Percentiles rank a stretch among this genome's conserved stretches.
These are phyloP conservation scores for Penstemon eatonii DNA, from an alignment of 257 asterid genomes.

Conservation along the genomic window DNA sequence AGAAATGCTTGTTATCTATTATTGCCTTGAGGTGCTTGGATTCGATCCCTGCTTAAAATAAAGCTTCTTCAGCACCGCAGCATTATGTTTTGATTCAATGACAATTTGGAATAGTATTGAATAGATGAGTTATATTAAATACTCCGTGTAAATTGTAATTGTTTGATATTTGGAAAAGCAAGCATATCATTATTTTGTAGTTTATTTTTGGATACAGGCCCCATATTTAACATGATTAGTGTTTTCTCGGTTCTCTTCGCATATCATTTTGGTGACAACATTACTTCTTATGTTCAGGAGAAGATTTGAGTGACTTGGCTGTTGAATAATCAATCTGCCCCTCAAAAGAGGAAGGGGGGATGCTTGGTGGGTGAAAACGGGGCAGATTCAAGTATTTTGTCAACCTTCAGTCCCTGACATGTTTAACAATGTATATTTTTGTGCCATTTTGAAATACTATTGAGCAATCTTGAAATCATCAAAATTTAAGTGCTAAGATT, in stretches of 20 bases:
- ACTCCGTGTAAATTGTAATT: neutral
- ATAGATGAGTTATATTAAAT: too few species aligned
- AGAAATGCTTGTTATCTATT: too few species aligned
- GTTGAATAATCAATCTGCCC: slow-evolving; percentile 39
- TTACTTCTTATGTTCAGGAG: slow-evolving; percentile 58
- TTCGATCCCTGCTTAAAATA: slow-evolving; percentile 58
- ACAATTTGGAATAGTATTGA: too few species aligned
- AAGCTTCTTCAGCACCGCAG: slow-evolving; percentile 58
- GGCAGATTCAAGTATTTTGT: slow-evolving; percentile 42
- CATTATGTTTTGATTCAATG: too few species aligned
- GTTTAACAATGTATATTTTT: slow-evolving; percentile 16
- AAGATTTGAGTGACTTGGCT: slow-evolving; percentile 95
- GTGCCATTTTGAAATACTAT: slow-evolving; percentile 13
- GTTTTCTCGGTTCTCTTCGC: slow-evolving; percentile 17
- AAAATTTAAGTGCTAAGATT: neutral
- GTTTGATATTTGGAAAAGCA: neutral
- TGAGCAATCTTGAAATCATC: slow-evolving; percentile 4
- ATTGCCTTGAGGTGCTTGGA: too few species aligned
- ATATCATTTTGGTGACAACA: slow-evolving; percentile 28
- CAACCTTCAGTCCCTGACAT: slow-evolving; percentile 5
- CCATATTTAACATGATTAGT: slow-evolving; percentile 8
- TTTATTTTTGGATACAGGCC: slow-evolving; percentile 13
- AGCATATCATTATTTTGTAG: slow-evolving; percentile 3
- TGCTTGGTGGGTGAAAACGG: slow-evolving; percentile 99
- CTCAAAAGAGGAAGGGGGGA: slow-evolving; percentile 95